Evolutionary conservation across 306 rosid species (phyloP).

Genomic region (Lotus japonicus): DNA sequence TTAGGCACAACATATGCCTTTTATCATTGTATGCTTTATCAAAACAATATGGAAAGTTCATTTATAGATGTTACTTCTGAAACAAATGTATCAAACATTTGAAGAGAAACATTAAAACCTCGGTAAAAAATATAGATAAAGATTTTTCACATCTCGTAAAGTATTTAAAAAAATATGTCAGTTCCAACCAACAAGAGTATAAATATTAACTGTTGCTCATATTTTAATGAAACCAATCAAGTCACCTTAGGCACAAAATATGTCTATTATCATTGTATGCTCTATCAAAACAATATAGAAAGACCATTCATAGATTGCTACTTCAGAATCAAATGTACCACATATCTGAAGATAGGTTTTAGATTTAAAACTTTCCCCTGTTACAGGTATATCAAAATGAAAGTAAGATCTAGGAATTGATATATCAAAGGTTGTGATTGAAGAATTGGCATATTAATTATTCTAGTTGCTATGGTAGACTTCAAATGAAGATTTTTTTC

Average conservation of each 20-base stretch:
- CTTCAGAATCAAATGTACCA: neutral
- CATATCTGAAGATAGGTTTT: neutral
- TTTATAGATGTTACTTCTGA: neutral
- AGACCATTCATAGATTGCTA: too few species aligned
- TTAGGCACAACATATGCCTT: neutral
- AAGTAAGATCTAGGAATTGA: neutral
- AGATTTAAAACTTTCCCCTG: neutral
- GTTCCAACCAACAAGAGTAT: too few species aligned
- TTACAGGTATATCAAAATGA: slow-evolving; percentile 1
- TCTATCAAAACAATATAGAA: too few species aligned
- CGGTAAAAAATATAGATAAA: too few species aligned
- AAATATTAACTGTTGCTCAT: too few species aligned
- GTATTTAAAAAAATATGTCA: too few species aligned
- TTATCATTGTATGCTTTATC: neutral
- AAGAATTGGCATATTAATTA: slow-evolving; percentile 2
- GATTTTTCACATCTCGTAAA: too few species aligned
- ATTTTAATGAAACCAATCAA: too few species aligned
- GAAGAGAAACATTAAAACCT: too few species aligned
- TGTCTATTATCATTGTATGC: too few species aligned
- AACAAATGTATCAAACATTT: neutral
- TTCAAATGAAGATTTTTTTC: neutral
- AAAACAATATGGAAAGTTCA: neutral
- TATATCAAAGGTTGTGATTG: slow-evolving; percentile 8
- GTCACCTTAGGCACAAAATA: too few species aligned
- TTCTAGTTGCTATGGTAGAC: neutral